Percentiles rank a stretch among this genome's conserved stretches.
Conservation (phyloP, 441 rosid genomes). For the Lagerstroemia fauriei region DNA sequence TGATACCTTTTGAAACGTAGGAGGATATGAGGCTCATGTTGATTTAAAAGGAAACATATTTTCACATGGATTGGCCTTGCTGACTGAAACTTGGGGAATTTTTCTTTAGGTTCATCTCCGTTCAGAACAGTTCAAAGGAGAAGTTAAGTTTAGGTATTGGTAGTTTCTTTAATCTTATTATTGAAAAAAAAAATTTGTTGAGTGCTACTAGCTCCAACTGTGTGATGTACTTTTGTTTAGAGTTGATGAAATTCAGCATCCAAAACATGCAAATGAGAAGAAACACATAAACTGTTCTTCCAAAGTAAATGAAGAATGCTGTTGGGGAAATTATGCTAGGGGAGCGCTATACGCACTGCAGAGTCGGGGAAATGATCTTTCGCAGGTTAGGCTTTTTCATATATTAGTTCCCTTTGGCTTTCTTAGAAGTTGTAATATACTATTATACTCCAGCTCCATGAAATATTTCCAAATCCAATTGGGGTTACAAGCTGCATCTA, state of each 20-base stretch:
- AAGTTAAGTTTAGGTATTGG: constrained; percentile 75
- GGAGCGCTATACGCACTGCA: constrained; percentile 83
- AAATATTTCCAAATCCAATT: not conserved
- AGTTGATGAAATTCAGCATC: constrained; percentile 65
- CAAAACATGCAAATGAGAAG: constrained; percentile 42
- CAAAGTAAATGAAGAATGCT: constrained; percentile 42
- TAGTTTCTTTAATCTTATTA: not conserved
- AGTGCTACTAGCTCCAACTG: not conserved
- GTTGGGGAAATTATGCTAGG: constrained; percentile 89
- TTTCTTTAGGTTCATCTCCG: constrained; percentile 62
- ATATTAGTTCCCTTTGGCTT: constrained; percentile 8
- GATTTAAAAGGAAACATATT: not conserved
- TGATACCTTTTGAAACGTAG: not conserved
- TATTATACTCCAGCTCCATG: not conserved
- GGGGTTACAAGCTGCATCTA: not conserved
- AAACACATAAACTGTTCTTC: constrained; percentile 37
- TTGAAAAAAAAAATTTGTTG: not conserved
- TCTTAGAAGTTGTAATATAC: not conserved
- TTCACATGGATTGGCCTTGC: constrained; percentile 7
- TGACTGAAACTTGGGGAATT: constrained; percentile 26
- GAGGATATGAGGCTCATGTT: not conserved
- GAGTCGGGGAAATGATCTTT: constrained; percentile 54
- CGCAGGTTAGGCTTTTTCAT: constrained; percentile 53
- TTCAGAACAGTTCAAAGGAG: constrained; percentile 78
- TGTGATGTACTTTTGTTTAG: constrained; percentile 35